Conservation (phyloP, 306 rosid species). For the Rosa rugosa region DNA sequence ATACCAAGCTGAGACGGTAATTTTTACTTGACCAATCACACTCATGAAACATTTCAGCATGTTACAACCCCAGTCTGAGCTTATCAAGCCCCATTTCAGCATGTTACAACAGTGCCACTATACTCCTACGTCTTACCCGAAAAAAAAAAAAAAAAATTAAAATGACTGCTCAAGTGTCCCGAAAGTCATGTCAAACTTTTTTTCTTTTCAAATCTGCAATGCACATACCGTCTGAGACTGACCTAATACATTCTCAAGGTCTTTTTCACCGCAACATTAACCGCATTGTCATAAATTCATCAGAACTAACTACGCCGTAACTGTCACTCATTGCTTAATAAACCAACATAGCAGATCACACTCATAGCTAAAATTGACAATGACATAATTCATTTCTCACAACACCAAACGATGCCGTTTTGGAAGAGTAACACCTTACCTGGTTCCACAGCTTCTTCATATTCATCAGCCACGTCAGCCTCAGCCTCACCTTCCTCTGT, state of each 20-base stretch:
- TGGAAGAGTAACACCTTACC: slow-evolving; percentile 35
- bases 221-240: not conserved
- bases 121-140: not conserved
- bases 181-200: not conserved
- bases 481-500: slow-evolving; percentile 54
- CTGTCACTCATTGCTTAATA: not conserved
- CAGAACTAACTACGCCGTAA: not conserved
- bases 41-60: not conserved
- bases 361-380: not conserved
- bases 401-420: not conserved
- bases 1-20: not conserved
- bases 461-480: slow-evolving; percentile 32
- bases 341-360: not conserved
- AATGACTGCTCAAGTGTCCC: not conserved
- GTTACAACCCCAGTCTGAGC: not conserved
- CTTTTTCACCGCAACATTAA: not conserved
- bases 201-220: not conserved
- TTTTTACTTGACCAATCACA: not conserved
- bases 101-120: not conserved
- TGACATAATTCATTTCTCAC: not conserved
- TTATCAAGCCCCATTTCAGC: not conserved
- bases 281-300: not conserved
- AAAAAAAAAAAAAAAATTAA: not conserved
- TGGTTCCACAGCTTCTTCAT: slow-evolving; percentile 42
- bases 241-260: not conserved